Evolutionary conservation across 2,329 filamentous ascomycete species (phyloP), one percentile per base, ranked within the genome.

Genomic region (Didymellaceae sp.): DNA sequence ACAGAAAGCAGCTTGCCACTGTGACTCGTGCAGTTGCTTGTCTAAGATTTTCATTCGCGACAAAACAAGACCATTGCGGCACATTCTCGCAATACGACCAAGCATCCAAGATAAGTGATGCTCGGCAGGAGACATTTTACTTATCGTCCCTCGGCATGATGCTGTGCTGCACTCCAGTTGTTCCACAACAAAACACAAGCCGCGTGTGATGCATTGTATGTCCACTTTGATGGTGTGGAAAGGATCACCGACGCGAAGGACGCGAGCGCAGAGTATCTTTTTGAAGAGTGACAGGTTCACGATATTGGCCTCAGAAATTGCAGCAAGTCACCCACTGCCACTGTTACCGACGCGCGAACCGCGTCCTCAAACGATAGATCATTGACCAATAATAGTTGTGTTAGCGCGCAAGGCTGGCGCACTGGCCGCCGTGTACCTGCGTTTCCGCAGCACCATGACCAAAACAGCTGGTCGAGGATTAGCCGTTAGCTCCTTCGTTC

Each of bases 391-490:
- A 41, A 49, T 45, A 43, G 52, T 52, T 33, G 31, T 47, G 37
- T 31, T 41, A 55, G 40, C 37, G 41, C 14, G 37, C 50, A 55
- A 47, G 55, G 55, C 46, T 55, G 45, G 46, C 34, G 53, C 50
- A 46, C 45, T 42, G 45, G 45, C 55, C 57, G 35, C 52, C 51
- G 38, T 53, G 62, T 65, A 62, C 62, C 62, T 65, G 60, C 62
- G 59, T 65, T 30, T 30, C 38, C 45, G 38, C 53, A 50, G 31
- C 52, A 54, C 54, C 54, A 21, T 33, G 39, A 31, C 40, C 24
- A 28, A 30, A 44, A 35, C 18, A 31, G 43, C 28, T 44, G 39
- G 43, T 52, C 55, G 30, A 33, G 53, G 34, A 56, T 53, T 58
- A 55, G 57, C 54, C 55, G 52, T 58, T 59, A 52, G 52, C 37